Conservation (phyloP, 495 filamentous ascomycete species). For the Parathielavia hyrcaniae region DNA sequence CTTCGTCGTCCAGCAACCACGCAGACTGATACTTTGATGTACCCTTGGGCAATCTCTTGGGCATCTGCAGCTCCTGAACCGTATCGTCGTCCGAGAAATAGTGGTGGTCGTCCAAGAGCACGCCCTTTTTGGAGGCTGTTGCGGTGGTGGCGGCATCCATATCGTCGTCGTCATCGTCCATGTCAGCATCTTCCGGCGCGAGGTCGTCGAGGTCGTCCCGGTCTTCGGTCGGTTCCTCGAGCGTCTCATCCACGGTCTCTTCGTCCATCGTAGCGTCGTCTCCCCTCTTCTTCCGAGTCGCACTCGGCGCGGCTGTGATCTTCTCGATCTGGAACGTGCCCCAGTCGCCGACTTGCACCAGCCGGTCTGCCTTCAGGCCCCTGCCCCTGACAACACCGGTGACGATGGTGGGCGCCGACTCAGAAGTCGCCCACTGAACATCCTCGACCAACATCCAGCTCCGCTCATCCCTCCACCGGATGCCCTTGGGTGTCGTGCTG, state of each 20-base stretch:
- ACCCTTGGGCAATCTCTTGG: constrained; percentile 77
- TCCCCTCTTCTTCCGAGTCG: constrained; percentile 48
- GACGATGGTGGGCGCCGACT: constrained; percentile 56
- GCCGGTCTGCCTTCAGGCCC: constrained; percentile 78
- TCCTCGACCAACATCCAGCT: constrained; percentile 92
- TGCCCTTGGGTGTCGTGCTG: constrained; percentile 81
- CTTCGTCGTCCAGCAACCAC: constrained; percentile 84
- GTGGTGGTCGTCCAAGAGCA: constrained; percentile 92
- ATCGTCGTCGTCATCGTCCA: constrained; percentile 54
- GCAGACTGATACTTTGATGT: constrained; percentile 91
- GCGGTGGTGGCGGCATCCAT: constrained; percentile 48
- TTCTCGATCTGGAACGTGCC: constrained; percentile 91
- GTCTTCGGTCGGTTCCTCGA: constrained; percentile 66
- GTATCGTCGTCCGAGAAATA: constrained; percentile 88
- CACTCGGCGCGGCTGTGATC: constrained; percentile 64
- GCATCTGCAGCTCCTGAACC: constrained; percentile 34
- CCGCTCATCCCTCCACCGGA: constrained; percentile 86
- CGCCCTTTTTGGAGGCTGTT: constrained; percentile 55
- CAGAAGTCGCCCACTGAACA: constrained; percentile 58
- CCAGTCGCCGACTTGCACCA: constrained; percentile 89
- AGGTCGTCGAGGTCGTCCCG: constrained; percentile 76
- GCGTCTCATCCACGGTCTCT: constrained; percentile 41
- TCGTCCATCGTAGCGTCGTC: constrained; percentile 69
- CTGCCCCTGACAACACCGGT: constrained; percentile 83
- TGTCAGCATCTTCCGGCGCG: constrained; percentile 70